Base-by-base conservation (phyloP, 495 filamentous ascomycete genomes). In the Hyaloscypha hepaticicola region DNA sequence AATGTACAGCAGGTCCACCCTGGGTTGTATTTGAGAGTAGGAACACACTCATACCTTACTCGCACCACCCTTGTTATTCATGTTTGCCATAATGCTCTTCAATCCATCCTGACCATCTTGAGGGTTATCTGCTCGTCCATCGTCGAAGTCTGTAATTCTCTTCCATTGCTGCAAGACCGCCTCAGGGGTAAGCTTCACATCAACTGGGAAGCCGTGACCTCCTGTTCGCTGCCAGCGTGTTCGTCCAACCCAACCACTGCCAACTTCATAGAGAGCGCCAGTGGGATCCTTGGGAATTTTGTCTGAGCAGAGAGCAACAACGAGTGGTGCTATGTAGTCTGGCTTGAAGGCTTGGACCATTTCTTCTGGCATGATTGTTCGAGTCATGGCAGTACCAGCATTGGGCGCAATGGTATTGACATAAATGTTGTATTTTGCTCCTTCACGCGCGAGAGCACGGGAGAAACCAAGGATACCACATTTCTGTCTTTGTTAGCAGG, bases 341-440 rank as follows among this genome's bases (percentile, higher is more conserved):
- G 95, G 95, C 88, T 99, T 99, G 86, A 99, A 96, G 38, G 95
- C 96, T 82, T 97, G 94, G 50, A 99, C 93, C 82, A 98, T 88
- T 79, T 98, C 95, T 72, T 97, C 92, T 41, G 95, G 96, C 80
- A 99, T 88, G 79, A 99, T 92, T 60, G 90, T 93, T 63, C 88
- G 83, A 65, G 95, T 99, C 91, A 99, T 96, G 72, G 90, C 88
- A 41, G 95, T 99, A 68, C 95, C 95, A 45, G 95, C 95, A 72
- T 99, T 99, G 48, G 95, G 95, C 31, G 95, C 95, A 68, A 99
- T 97, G 55, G 96, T 97, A 83, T 99, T 99, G 72, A 97, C 93
- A 75, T 85, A 91, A 77, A 99, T 98, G 82, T 98, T 97, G 83
- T 99, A 93, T 82, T 98, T 99, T 58, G 84, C 85, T 69, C 95